A percentile compares a stretch with the other conserved stretches of the same genome.
These are phyloP conservation scores for Apophysomyces trapeziformis DNA, from an alignment of 371 early-diverging fungal genomes.

Conservation along the genomic window DNA sequence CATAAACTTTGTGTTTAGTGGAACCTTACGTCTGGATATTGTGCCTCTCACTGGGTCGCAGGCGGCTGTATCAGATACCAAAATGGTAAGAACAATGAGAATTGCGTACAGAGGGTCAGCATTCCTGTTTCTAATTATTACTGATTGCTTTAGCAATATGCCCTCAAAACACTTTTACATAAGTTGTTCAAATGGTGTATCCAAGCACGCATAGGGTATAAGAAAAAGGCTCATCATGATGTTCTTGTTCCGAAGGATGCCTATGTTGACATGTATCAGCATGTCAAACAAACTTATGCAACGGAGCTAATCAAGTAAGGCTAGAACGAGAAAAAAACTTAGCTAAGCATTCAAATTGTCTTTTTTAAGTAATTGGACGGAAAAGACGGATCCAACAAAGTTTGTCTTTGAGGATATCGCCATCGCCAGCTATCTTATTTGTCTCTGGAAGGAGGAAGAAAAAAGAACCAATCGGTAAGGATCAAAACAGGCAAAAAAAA, in stretches of 20 bases:
- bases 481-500: neutral
- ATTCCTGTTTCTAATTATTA: conserved; percentile 13
- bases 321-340: neutral
- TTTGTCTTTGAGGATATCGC: conserved; percentile 88
- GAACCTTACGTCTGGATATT: conserved; percentile 35
- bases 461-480: conserved; percentile 14
- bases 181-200: conserved; percentile 82
- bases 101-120: neutral
- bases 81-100: conserved; percentile 51
- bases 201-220: conserved; percentile 73
- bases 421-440: conserved; percentile 81
- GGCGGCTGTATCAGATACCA: conserved; percentile 33
- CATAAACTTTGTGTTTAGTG: conserved; percentile 12
- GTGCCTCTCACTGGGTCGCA: conserved; percentile 24
- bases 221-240: conserved; percentile 75
- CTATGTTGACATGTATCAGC: conserved; percentile 64
- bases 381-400: conserved; percentile 83
- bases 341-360: conserved; percentile 5
- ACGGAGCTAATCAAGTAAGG: conserved; percentile 48
- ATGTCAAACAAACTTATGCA: conserved; percentile 72
- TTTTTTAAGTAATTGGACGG: conserved; percentile 63
- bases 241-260: conserved; percentile 69
- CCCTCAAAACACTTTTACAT: conserved; percentile 66
- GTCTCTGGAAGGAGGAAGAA: conserved; percentile 70
- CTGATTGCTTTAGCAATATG: conserved; percentile 56